Evolutionary conservation across 2,329 filamentous ascomycete genomes (phyloP).

Genomic region (Ascochyta pisi): DNA sequence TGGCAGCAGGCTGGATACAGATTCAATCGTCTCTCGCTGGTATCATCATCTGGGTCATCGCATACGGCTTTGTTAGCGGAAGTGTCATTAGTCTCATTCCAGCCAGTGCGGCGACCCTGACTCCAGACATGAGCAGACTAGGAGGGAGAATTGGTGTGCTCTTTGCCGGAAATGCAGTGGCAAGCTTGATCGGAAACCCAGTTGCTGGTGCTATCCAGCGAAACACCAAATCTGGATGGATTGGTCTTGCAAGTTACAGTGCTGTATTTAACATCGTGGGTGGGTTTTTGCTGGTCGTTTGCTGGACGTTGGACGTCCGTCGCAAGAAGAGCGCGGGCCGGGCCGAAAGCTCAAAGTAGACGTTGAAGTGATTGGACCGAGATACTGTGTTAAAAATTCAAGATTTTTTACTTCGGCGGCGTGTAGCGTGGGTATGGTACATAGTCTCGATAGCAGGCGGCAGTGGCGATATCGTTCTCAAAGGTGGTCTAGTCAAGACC

Average conservation of each 20-base stretch:
- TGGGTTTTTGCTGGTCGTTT: conserved; percentile 14
- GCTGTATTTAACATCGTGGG: conserved; percentile 18
- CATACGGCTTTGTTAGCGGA: conserved; percentile 27
- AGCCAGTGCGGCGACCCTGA: conserved; percentile 25
- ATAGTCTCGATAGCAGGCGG: too few relatives aligned
- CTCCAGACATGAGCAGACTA: conserved; percentile 27
- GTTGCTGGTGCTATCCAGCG: conserved; percentile 30
- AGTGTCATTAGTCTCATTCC: conserved; percentile 27
- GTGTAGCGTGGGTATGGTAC: background rate
- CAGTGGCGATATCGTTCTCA: too few relatives aligned
- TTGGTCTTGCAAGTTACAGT: conserved; percentile 16
- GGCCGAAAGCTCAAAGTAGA: background rate
- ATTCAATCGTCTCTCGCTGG: conserved; percentile 20
- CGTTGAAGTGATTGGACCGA: background rate
- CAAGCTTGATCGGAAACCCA: conserved; percentile 31
- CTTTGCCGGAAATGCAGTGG: conserved; percentile 31
- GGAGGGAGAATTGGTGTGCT: conserved; percentile 31
- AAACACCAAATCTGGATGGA: conserved; percentile 8
- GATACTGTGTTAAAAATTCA: too few relatives aligned
- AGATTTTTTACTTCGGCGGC: too few relatives aligned
- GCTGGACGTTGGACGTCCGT: conserved; percentile 10
- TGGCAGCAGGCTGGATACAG: conserved; percentile 50
- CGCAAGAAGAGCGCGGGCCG: background rate
- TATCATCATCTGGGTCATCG: conserved; percentile 20
- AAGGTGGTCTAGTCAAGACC: too few relatives aligned